Conservation (phyloP, 2,329 filamentous ascomycete species). For the Lasiodiplodia hormozganensis region DNA sequence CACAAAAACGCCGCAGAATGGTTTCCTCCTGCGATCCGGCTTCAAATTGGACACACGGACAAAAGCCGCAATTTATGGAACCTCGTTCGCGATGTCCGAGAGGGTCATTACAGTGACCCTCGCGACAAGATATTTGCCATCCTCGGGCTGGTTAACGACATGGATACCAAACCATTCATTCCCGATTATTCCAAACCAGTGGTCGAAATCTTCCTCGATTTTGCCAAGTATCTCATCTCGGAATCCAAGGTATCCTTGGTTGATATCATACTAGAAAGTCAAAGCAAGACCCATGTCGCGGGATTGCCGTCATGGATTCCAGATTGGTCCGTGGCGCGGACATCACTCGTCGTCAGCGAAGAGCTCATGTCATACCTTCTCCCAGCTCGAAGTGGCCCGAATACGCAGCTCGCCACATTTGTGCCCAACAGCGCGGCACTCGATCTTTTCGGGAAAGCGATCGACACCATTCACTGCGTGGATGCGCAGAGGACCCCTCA, state of each 20-base stretch:
- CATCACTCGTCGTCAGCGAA: background rate
- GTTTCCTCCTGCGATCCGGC: background rate
- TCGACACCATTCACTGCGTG: background rate
- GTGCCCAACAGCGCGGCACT: background rate
- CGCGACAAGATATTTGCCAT: slow-evolving; percentile 2
- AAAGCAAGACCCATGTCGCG: background rate
- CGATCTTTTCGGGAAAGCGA: background rate
- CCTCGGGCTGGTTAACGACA: background rate
- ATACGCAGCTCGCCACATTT: background rate
- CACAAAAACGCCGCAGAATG: background rate
- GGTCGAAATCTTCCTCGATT: background rate
- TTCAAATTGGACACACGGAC: background rate
- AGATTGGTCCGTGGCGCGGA: background rate
- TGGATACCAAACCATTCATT: background rate
- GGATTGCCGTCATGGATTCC: background rate
- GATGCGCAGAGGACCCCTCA: background rate
- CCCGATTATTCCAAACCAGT: background rate
- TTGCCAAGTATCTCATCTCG: background rate
- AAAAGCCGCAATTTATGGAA: background rate
- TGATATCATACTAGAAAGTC: background rate
- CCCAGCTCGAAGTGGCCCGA: background rate
- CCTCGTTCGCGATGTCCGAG: background rate
- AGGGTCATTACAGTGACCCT: background rate
- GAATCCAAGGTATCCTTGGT: background rate
- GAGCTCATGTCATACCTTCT: background rate